phyloP scores from a whole-genome alignment of 345 rosid species.

The Geranium brycei region DNA sequence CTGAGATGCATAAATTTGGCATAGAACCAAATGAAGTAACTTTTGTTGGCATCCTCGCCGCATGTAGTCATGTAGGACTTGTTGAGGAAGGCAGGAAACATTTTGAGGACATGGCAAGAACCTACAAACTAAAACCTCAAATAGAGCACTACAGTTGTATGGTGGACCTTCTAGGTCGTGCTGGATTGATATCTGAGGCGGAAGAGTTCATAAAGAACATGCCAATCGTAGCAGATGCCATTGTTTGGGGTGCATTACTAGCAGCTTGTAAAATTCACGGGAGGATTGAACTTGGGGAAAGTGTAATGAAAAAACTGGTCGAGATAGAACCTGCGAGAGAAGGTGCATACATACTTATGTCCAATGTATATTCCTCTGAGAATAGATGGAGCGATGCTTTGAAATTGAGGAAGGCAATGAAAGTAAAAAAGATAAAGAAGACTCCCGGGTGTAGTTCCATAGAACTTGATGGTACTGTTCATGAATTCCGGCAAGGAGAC shows the following conservation, averaged over 20 bases:
- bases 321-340: conserved; percentile 28
- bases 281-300: conserved; percentile 39
- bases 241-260: conserved; percentile 44
- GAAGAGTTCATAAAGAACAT: conserved; percentile 27
- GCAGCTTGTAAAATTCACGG: conserved; percentile 36
- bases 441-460: conserved; percentile 46
- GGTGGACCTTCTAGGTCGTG: conserved; percentile 51
- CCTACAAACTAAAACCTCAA: conserved; percentile 36
- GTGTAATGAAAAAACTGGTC: conserved; percentile 21
- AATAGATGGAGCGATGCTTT: conserved; percentile 40
- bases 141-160: conserved; percentile 43
- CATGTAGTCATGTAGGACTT: conserved; percentile 44
- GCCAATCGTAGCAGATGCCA: conserved; percentile 37
- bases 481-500: conserved; percentile 42
- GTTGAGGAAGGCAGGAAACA: conserved; percentile 29
- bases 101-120: conserved; percentile 34
- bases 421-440: conserved; percentile 31
- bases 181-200: conserved; percentile 31
- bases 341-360: conserved; percentile 37
- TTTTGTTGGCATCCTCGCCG: conserved; percentile 38
- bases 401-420: conserved; percentile 34
- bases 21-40: conserved; percentile 37
- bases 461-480: conserved; percentile 33
- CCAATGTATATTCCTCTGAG: conserved; percentile 40
- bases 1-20: conserved; percentile 28